Evolutionary conservation across 1,284 basidiomycete species (phyloP), one percentile per base, ranked within the genome.

Genomic region (Fomitopsis pinicola): DNA sequence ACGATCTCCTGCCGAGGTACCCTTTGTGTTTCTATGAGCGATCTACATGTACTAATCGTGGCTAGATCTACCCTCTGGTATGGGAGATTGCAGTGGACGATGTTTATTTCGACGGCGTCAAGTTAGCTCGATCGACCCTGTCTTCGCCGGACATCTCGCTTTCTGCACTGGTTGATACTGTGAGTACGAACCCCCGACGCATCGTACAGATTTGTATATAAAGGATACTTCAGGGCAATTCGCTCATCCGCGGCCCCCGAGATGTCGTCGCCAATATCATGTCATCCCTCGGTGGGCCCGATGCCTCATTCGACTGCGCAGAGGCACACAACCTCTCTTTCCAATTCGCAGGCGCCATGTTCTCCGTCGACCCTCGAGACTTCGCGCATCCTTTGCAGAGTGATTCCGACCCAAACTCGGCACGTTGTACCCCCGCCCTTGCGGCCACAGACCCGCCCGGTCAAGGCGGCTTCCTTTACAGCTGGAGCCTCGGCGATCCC

Each of bases 351-450:
- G 87, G 87, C 17, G 75, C 72, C 65, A 71, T 80, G 50, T 90
- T 89, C 71, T 81, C 85, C 0, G 78, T 88, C 44, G 88, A 89
- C 68, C 84, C 87, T 22, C 81, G 86, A 35, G 88, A 89, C 70
- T 86, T 89, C 60, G 75, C 81, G 3, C 69, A 70, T 2, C 66
- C 63, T 55, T 71, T 71, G 5, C 73, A 65, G 45, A 63, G 33
- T 12, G 48, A 44, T 17, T 52, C 60, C 1, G 8, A 33, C 19
- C 3, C 71, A 1, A 75, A 73, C 26, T 70, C 77, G n/a, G 70
- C 77, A 0, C 68, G 68, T 0, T 88, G 85, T 64, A 69, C 69
- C 17, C 71, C 81, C 1, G 72, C 71, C 17, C 63, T 88, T 14
- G 80, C 78, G 0, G 60, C 76, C 5, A 87, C 86, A 8, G 86